A percentile compares a stretch with the other conserved stretches of the same genome.
These are phyloP conservation scores for Raddia guianensis DNA, from an alignment of 176 grass and related monocot genomes.

Conservation along the genomic window DNA sequence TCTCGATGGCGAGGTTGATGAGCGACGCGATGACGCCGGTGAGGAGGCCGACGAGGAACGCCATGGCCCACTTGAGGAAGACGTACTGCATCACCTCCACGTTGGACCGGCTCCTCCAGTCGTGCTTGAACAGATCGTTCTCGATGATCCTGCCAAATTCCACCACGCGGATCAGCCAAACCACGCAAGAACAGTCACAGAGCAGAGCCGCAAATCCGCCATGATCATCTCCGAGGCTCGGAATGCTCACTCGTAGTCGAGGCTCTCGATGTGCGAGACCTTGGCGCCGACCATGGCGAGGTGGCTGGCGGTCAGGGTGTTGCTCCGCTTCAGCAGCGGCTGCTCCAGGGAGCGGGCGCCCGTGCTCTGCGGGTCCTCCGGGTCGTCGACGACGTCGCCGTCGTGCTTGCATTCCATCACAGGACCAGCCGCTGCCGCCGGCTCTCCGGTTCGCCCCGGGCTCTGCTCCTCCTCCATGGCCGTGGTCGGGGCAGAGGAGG, in stretches of 20 bases:
- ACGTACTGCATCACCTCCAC: constrained; percentile 87
- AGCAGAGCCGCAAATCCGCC: not conserved
- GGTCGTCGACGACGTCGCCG: not conserved
- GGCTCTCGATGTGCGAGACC: constrained; percentile 95
- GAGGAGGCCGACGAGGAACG: constrained; percentile 86
- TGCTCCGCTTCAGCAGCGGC: constrained; percentile 74
- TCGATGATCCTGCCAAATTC: constrained; percentile 73
- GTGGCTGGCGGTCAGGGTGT: constrained; percentile 70
- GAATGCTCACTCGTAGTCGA: constrained; percentile 87
- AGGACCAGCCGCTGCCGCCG: not conserved
- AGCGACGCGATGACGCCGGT: constrained; percentile 85
- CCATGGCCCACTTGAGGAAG: constrained; percentile 86
- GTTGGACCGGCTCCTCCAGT: constrained; percentile 90
- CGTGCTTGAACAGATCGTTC: constrained; percentile 95
- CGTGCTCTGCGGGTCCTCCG: constrained; percentile 33
- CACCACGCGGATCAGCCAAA: not conserved
- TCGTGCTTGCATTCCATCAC: constrained; percentile 28
- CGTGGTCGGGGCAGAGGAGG: not conserved
- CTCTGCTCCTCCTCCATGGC: constrained; percentile 52
- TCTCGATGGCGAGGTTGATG: constrained; percentile 96
- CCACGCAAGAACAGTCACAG: not conserved
- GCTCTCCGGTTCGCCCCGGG: not conserved
- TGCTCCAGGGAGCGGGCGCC: constrained; percentile 43
- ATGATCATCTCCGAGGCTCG: not conserved
- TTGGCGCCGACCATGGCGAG: constrained; percentile 92